Conservation (phyloP, 768 basidiomycete genomes). For the Amanita inopinata region DNA sequence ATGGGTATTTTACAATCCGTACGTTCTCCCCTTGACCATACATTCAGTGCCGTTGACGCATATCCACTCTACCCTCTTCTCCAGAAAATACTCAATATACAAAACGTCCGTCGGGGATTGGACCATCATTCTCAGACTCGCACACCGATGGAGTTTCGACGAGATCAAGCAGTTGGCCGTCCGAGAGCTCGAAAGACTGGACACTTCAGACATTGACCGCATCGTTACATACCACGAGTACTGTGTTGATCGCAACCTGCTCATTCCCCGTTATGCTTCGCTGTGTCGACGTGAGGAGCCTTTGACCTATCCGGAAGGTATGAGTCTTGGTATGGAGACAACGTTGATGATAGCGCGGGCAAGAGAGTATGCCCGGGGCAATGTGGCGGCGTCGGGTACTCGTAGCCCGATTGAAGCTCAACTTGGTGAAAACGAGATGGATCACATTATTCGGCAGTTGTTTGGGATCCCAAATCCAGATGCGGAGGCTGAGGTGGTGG, state of each 20-base stretch:
- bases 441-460: slow-evolving; percentile 24
- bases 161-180: slow-evolving; percentile 4
- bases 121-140: slow-evolving; percentile 45
- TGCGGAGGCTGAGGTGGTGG: background rate
- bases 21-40: slow-evolving; percentile 16
- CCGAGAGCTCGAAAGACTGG: slow-evolving; percentile 7
- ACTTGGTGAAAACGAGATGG: slow-evolving; percentile 22
- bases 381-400: slow-evolving; percentile 19
- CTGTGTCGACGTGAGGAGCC: slow-evolving; percentile 44
- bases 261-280: slow-evolving; percentile 41
- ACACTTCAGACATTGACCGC: slow-evolving; percentile 6
- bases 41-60: background rate
- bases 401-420: slow-evolving; percentile 27
- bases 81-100: slow-evolving; percentile 26
- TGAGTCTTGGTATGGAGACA: slow-evolving; percentile 46
- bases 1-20: slow-evolving; percentile 53
- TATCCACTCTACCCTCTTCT: background rate
- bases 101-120: slow-evolving; percentile 33
- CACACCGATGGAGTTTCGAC: slow-evolving; percentile 35
- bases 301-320: slow-evolving; percentile 43
- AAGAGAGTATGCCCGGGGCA: slow-evolving; percentile 38
- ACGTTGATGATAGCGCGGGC: slow-evolving; percentile 41
- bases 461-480: slow-evolving; percentile 16
- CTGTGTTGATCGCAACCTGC: slow-evolving; percentile 34
- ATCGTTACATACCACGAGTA: slow-evolving; percentile 48